Evolutionary conservation across 768 basidiomycete genomes (phyloP), one percentile per base, ranked within the genome.

Genomic region (Mycena olivaceomarginata): DNA sequence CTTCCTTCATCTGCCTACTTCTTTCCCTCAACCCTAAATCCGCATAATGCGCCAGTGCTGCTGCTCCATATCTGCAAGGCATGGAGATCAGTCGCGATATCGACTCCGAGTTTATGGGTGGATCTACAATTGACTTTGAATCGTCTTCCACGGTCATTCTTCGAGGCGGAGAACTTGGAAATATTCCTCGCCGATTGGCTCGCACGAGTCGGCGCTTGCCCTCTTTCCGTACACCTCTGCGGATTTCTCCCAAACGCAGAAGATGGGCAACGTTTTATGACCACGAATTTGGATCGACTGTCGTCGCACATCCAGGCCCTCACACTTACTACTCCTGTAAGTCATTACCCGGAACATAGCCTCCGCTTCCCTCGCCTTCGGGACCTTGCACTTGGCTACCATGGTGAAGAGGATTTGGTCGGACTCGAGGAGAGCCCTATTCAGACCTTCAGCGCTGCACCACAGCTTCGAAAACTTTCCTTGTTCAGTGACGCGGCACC

Each of bases 61-160:
- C 31, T 74, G 25, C 60, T 75, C 2, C 60, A 69, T 8, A 37
- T 75, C 16, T 75, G 74, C 43, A 69, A 25, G 41, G 31, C 46
- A 45, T 75, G 74, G 74, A 62, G 41, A 41, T n/a, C 43, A 18
- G 56, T 75, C 7, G 74, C 74, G 2, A 40, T 65, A 2, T 25
- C 74, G 1, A 75, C 46, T 45, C 74, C 60, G 5, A 18, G 62
- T 2, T 48, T 75, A 15, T 75, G 68, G 51, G 22, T 1, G 5
- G 3, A 45, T 43, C 48, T 75, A 10, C 8, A 8, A 15, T 18
- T 70, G 22, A 18, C 70, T 16, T 39, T 75, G 9, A 4, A 20
- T 3, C 8, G 1, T 3, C 48, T 65, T 15, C 25, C 60, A 10
- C 12, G 6, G 11, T n/a, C 5, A 0, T 31, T 66, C 16, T 40